Percentiles rank a stretch among this genome's conserved stretches.
Conservation (phyloP, 768 basidiomycete species). For the Rossbeevera mucosa region DNA sequence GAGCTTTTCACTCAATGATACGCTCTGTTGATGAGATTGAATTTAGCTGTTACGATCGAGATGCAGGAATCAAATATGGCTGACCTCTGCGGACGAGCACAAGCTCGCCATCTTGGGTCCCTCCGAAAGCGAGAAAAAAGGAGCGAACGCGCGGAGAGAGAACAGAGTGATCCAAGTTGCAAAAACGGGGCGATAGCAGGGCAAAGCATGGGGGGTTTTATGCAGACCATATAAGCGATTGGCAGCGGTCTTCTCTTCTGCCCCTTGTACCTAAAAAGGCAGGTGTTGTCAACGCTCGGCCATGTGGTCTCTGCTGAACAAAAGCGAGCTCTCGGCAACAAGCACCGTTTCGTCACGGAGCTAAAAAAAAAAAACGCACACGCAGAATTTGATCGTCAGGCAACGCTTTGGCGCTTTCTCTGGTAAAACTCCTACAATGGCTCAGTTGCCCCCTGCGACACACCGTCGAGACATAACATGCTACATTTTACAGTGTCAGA, state of each 20-base stretch:
- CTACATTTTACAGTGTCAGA: not conserved
- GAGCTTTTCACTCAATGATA: constrained; percentile 17
- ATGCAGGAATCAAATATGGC: not conserved
- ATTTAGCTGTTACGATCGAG: not conserved
- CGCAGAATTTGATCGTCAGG: constrained; percentile 2
- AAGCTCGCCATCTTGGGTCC: constrained; percentile 18
- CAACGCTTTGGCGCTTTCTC: not conserved
- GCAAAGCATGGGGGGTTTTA: constrained; percentile 14
- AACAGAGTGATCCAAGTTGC: not conserved
- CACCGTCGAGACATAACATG: not conserved
- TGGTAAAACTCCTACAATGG: not conserved
- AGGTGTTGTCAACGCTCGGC: constrained; percentile 22
- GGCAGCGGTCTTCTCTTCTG: constrained; percentile 7
- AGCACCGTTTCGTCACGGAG: constrained; percentile 14
- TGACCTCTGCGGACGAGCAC: constrained; percentile 29
- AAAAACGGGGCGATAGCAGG: constrained; percentile 2
- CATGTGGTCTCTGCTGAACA: constrained; percentile 21
- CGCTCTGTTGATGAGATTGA: constrained; percentile 21
- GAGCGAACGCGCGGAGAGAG: not conserved
- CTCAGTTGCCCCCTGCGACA: constrained; percentile 12
- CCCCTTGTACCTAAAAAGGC: constrained; percentile 31
- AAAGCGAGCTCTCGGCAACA: constrained; percentile 15
- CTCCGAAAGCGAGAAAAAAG: not conserved
- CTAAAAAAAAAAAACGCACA: constrained; percentile 10
- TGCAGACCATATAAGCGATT: constrained; percentile 6